Percentiles rank a stretch among this genome's conserved stretches.
These are phyloP conservation scores for Imleria badia DNA, from an alignment of 768 basidiomycete genomes.

Conservation along the genomic window DNA sequence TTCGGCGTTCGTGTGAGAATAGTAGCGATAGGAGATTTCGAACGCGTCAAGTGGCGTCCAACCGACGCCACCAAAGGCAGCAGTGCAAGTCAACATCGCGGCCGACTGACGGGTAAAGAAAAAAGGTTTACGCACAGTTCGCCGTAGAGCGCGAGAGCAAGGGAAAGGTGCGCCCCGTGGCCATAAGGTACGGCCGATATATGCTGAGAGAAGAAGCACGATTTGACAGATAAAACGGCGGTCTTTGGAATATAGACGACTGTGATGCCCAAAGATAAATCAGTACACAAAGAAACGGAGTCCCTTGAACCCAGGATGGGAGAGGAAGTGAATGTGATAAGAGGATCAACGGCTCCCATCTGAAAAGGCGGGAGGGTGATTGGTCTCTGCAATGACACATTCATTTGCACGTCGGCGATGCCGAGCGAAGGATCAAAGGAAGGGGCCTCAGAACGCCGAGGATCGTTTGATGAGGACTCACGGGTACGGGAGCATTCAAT, in stretches of 20 bases:
- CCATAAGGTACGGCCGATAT: slow-evolving; percentile 53
- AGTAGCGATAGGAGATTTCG: slow-evolving; percentile 4
- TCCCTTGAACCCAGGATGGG: neutral
- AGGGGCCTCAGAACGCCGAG: slow-evolving; percentile 7
- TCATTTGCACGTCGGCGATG: neutral
- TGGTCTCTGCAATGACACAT: neutral
- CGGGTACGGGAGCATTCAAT: slow-evolving; percentile 26
- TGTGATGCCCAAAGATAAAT: slow-evolving; percentile 26
- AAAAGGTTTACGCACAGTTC: slow-evolving; percentile 54
- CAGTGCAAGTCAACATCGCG: slow-evolving; percentile 6
- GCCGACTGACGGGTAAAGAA: neutral
- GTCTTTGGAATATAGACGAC: slow-evolving; percentile 67
- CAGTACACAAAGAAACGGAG: neutral
- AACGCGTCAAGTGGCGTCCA: slow-evolving; percentile 11
- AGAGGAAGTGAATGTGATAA: neutral
- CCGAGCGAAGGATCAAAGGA: neutral
- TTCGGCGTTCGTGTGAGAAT: slow-evolving; percentile 17
- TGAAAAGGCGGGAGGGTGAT: neutral
- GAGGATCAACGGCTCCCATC: neutral
- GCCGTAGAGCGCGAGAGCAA: slow-evolving; percentile 61
- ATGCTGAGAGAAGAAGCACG: slow-evolving; percentile 46
- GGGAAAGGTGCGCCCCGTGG: slow-evolving; percentile 55
- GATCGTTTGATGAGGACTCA: slow-evolving; percentile 23
- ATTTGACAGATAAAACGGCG: slow-evolving; percentile 59
- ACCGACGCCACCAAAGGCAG: slow-evolving; percentile 10